Conservation (phyloP, 495 filamentous ascomycete genomes). For the Penicillium odoratum region DNA sequence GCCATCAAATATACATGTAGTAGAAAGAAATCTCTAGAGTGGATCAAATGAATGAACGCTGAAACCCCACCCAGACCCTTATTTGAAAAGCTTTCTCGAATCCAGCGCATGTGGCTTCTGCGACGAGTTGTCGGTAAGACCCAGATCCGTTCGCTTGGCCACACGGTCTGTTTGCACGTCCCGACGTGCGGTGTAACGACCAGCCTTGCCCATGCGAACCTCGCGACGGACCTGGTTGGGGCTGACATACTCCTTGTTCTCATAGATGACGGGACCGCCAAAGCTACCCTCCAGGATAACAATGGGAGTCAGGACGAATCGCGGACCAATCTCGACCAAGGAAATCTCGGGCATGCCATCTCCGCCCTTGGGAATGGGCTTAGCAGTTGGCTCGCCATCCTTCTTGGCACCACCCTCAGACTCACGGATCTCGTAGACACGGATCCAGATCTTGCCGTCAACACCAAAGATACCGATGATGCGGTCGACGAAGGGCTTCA, state of each 20-base stretch:
- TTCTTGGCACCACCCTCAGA: slow-evolving; percentile 57
- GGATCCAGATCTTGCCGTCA: slow-evolving; percentile 95
- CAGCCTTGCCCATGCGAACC: slow-evolving; percentile 69
- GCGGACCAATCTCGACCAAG: slow-evolving; percentile 90
- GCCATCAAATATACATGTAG: slow-evolving; percentile 45
- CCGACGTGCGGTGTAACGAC: slow-evolving; percentile 67
- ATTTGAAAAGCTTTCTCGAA: slow-evolving; percentile 79
- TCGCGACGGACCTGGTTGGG: slow-evolving; percentile 92
- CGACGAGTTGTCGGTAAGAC: slow-evolving; percentile 65
- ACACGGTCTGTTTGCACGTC: slow-evolving; percentile 72
- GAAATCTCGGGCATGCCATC: slow-evolving; percentile 65
- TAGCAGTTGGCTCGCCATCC: slow-evolving; percentile 34
- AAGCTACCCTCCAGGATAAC: slow-evolving; percentile 94
- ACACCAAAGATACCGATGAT: slow-evolving; percentile 90
- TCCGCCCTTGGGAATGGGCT: slow-evolving; percentile 36
- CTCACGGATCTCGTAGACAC: slow-evolving; percentile 90
- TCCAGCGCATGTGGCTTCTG: slow-evolving; percentile 71
- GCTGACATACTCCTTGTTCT: slow-evolving; percentile 97
- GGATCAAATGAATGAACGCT: slow-evolving; percentile 31
- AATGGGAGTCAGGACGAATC: slow-evolving; percentile 94
- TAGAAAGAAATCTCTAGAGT: slow-evolving; percentile 25
- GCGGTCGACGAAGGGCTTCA: slow-evolving; percentile 95
- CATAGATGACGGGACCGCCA: slow-evolving; percentile 94
- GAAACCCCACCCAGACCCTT: slow-evolving; percentile 19
- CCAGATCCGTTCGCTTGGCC: slow-evolving; percentile 73